phyloP scores from a whole-genome alignment of 192 early-diverging fungal species.

The Rhizoclosmatium globosum region DNA sequence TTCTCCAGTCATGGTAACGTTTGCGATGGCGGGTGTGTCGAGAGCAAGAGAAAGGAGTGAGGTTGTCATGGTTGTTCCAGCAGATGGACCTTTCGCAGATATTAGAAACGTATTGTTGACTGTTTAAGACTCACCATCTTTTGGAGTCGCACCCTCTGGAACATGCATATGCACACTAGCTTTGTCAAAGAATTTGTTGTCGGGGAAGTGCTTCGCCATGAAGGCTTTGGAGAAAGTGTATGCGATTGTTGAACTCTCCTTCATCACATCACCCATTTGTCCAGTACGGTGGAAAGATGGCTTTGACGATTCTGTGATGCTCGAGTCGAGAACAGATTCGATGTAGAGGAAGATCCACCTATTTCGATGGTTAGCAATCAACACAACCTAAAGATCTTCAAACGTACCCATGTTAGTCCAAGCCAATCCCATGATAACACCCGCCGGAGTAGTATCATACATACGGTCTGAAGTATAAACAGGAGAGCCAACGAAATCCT shows the following conservation, averaged over 20 bases:
- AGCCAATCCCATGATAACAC: conserved; percentile 98
- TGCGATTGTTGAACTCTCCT: conserved; percentile 93
- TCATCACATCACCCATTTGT: conserved; percentile 99
- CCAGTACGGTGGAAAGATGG: conserved; percentile 86
- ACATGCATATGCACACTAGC: conserved; percentile 94
- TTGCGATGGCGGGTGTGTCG: conserved; percentile 74
- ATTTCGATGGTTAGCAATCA: background rate
- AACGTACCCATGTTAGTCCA: conserved; percentile 93
- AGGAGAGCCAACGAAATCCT: conserved; percentile 93
- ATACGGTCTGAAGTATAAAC: conserved; percentile 88
- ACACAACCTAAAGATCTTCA: background rate
- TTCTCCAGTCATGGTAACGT: conserved; percentile 99
- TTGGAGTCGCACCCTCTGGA: conserved; percentile 97
- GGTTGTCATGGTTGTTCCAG: conserved; percentile 95
- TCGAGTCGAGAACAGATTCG: conserved; percentile 90
- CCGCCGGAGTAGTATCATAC: conserved; percentile 91
- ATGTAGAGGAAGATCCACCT: conserved; percentile 94
- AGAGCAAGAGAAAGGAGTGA: conserved; percentile 91
- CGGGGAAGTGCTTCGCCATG: conserved; percentile 75
- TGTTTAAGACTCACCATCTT: conserved; percentile 76
- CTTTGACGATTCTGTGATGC: conserved; percentile 63
- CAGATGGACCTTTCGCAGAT: conserved; percentile 79
- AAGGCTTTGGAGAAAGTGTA: conserved; percentile 96
- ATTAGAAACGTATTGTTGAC: background rate
- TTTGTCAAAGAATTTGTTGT: conserved; percentile 91